Evolutionary conservation across 2,329 filamentous ascomycete genomes (phyloP).

Genomic region (Samsoniella hepiali): DNA sequence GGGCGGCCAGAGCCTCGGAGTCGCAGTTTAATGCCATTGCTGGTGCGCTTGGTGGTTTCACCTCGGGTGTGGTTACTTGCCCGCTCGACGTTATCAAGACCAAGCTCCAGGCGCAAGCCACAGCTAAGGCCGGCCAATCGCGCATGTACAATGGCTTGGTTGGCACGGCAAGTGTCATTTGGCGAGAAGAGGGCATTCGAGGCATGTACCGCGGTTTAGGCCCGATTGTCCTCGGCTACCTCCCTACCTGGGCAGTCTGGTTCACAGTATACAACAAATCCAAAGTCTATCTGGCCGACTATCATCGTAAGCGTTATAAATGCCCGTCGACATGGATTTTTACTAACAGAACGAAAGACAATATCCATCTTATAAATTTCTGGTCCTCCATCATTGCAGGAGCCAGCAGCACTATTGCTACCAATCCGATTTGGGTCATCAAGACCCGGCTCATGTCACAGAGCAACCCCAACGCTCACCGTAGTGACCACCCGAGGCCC

Average conservation of each 20-base stretch:
- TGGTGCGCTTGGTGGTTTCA: conserved; percentile 85
- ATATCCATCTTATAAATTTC: conserved; percentile 74
- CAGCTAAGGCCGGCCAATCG: conserved; percentile 48
- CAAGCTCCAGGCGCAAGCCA: conserved; percentile 86
- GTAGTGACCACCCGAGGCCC: conserved; percentile 46
- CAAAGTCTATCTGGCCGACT: conserved; percentile 67
- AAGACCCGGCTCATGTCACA: conserved; percentile 98
- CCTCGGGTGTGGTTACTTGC: conserved; percentile 91
- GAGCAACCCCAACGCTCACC: conserved; percentile 50
- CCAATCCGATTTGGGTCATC: conserved; percentile 99
- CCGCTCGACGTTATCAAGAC: conserved; percentile 99
- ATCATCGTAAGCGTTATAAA: conserved; percentile 52
- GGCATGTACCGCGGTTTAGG: conserved; percentile 92
- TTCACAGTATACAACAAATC: conserved; percentile 93
- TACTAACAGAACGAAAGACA: conserved; percentile 49
- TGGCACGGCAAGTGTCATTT: conserved; percentile 82
- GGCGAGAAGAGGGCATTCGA: conserved; percentile 79
- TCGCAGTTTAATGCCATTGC: conserved; percentile 77
- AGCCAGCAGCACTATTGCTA: conserved; percentile 87
- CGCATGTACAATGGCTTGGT: conserved; percentile 80
- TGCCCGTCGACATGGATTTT: neutral
- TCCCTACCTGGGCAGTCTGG: conserved; percentile 98
- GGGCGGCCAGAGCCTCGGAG: conserved; percentile 55
- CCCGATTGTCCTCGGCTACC: conserved; percentile 90
- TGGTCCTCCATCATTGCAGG: conserved; percentile 90